A percentile compares a stretch with the other conserved stretches of the same genome.
Conservation (phyloP, 306 rosid genomes). For the Vigna trinervia region DNA sequence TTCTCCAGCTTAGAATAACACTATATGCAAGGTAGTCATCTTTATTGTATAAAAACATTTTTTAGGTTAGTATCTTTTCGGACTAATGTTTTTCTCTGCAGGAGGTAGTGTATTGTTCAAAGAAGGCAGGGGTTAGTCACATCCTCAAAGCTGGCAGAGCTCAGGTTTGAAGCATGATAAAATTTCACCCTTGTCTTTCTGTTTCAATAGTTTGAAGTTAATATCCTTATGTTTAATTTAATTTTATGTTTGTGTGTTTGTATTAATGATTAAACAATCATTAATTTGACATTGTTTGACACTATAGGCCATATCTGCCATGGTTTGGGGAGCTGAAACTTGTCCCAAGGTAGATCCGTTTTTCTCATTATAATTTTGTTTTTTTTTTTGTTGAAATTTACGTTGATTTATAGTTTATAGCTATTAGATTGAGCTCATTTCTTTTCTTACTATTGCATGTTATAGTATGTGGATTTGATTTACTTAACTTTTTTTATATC, state of each 20-base stretch:
- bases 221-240: neutral
- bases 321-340: conserved; percentile 94
- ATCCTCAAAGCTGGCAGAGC: conserved; percentile 95
- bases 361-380: conserved; percentile 3
- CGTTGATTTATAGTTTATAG: neutral
- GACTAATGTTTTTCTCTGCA: conserved; percentile 44
- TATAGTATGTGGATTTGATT: conserved; percentile 7
- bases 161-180: conserved; percentile 61
- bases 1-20: conserved; percentile 80
- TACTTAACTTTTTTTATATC: neutral
- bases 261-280: neutral
- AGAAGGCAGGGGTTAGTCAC: conserved; percentile 91
- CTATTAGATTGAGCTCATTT: neutral
- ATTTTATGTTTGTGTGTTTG: conserved; percentile 1
- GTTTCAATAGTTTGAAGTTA: neutral
- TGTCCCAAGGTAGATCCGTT: conserved; percentile 70
- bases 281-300: conserved; percentile 22
- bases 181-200: neutral
- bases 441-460: neutral
- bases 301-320: conserved; percentile 75
- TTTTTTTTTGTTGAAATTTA: conserved; percentile 2
- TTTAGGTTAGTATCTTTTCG: conserved; percentile 15
- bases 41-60: conserved; percentile 27
- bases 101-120: conserved; percentile 95
- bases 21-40: conserved; percentile 73